Conservation (phyloP, 169 alveolate species). For the Sarcocystis neurona region DNA sequence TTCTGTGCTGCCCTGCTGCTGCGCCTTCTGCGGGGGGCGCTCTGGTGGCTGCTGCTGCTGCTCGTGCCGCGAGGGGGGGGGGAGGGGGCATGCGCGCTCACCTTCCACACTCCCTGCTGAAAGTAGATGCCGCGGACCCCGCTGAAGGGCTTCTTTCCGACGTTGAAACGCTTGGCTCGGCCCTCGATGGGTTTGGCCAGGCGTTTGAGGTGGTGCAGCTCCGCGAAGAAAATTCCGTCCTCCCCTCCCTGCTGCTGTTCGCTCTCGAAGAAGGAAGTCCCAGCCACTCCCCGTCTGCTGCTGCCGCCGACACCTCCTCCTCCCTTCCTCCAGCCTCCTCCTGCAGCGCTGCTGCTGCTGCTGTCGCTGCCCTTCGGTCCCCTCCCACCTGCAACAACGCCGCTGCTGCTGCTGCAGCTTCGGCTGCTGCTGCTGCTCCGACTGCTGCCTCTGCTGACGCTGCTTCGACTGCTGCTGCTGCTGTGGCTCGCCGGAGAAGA, state of each 20-base stretch:
- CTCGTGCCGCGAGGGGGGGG: neutral
- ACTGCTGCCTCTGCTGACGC: too few species aligned
- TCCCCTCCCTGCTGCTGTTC: neutral
- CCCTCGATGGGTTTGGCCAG: conserved; percentile 63
- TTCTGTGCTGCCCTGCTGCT: neutral
- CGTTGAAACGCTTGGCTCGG: conserved; percentile 59
- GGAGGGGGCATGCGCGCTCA: neutral
- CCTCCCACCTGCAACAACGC: too few species aligned
- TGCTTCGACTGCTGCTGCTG: too few species aligned
- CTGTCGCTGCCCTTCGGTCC: too few species aligned
- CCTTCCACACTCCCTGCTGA: conserved; percentile 70
- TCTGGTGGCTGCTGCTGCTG: neutral
- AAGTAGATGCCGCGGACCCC: conserved; percentile 70
- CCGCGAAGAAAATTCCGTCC: conserved; percentile 11
- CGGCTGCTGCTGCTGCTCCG: too few species aligned
- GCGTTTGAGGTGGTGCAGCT: conserved; percentile 44
- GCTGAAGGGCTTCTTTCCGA: conserved; percentile 66
- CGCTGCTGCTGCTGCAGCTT: too few species aligned
- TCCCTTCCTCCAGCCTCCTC: neutral
- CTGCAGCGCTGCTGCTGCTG: neutral
- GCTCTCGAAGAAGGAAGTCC: neutral
- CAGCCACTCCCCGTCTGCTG: neutral
- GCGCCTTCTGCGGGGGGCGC: neutral
- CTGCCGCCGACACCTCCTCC: neutral
- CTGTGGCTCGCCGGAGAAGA: too few species aligned